phyloP scores from a whole-genome alignment of 139 green algal species.

The Marvania coccoides region DNA sequence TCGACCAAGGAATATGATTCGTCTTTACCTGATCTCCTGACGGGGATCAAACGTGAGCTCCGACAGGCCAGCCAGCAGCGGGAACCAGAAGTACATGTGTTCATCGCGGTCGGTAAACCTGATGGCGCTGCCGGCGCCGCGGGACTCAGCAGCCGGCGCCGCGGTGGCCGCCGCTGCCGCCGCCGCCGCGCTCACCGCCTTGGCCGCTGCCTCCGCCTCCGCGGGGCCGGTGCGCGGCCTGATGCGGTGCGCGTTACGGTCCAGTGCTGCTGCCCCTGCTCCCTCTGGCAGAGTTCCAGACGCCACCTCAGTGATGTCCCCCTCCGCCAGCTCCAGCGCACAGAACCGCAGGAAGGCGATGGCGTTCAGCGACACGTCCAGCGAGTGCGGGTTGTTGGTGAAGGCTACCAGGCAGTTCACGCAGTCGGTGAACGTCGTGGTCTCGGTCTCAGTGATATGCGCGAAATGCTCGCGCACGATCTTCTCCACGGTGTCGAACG shows the following conservation, averaged over 20 bases:
- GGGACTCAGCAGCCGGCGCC: neutral
- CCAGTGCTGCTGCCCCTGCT: constrained; percentile 1
- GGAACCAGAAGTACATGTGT: constrained; percentile 99
- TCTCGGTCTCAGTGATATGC: constrained; percentile 97
- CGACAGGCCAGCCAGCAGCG: constrained; percentile 89
- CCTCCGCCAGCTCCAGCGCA: constrained; percentile 90
- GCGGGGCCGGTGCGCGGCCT: neutral
- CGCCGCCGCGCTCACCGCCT: neutral
- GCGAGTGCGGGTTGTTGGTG: constrained; percentile 92
- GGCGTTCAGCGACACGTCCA: constrained; percentile 90
- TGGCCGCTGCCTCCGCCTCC: neutral
- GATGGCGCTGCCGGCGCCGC: neutral
- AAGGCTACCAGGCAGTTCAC: constrained; percentile 99
- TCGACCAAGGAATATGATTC: no score
- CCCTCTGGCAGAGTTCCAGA: constrained; percentile 36
- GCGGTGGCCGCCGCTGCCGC: neutral
- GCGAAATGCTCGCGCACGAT: constrained; percentile 97
- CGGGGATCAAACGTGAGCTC: constrained; percentile 96
- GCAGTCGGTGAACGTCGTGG: constrained; percentile 96
- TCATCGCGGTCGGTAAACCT: constrained; percentile 81
- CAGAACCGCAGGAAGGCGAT: constrained; percentile 98
- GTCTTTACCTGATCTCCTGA: constrained; percentile 72
- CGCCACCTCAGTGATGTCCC: constrained; percentile 70
- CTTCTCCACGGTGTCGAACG: constrained; percentile 95
- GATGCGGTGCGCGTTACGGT: constrained; percentile 34